Base-by-base conservation (phyloP, 1,284 basidiomycete species). In the Coniferiporia sulphurascens region DNA sequence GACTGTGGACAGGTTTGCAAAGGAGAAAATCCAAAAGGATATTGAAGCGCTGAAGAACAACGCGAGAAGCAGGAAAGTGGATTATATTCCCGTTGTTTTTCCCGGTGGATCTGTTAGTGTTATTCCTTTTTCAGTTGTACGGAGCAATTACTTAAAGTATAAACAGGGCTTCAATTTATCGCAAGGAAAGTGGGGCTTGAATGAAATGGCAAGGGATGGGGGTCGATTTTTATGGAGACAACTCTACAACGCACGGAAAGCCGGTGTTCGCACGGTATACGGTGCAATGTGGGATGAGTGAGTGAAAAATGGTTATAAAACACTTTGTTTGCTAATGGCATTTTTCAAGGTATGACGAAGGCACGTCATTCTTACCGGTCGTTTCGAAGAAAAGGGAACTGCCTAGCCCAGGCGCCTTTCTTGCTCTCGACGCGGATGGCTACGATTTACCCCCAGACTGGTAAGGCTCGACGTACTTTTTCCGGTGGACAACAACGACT, bases 231-330 rank as follows among this genome's bases (percentile, higher is more conserved):
- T 91, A 50, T 91, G 89, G 89, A 76, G 81, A 60, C 88, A 91
- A 66, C 72, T 91, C 1, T 82, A 78, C 72, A 85, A 89, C 65
- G 84, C 80, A 9, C 78, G 78, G 34, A 74, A 78, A 46, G 77
- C 78, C 44, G 86, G 86, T 10, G 83, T 82, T 13, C 76, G 82
- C n/a, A 84, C 74, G 2, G 78, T 90, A 55, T 90, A 90, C 63
- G 86, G 85, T 21, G 88, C 87, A 7, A 91, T 90, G 88, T 91
- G 88, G 87, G 89, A 91, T 65, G 88, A 89, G 86, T 89, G 61
- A 69, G 85, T 13, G 21, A 4, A 34, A 15, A 35, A 15, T 52
- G 12, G 5, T 32, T 35, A 52, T 35, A 36, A 17, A 12, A 27
- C 17, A 32, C 50, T 32, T 52, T 12, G 13, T 12, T 4, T n/a